phyloP scores from a whole-genome alignment of 2,329 filamentous ascomycete species.

The Simplicillium aogashimaense region DNA sequence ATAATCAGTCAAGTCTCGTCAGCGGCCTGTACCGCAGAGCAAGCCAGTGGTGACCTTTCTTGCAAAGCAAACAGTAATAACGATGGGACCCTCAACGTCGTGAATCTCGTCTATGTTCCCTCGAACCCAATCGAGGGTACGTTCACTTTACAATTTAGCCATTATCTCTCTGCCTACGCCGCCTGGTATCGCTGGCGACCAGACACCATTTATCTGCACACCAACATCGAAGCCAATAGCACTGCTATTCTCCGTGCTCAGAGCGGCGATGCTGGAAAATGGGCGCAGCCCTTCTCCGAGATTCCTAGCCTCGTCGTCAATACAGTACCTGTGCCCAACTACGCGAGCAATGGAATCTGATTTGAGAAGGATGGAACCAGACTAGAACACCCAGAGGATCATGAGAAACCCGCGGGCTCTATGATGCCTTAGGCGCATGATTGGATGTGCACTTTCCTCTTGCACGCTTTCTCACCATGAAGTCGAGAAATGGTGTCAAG shows the following conservation, averaged over 20 bases:
- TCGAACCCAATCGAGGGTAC: constrained; percentile 4
- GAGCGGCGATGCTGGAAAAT: constrained; percentile 8
- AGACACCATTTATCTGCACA: constrained; percentile 14
- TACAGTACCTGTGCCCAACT: constrained; percentile 4
- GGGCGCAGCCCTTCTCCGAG: constrained; percentile 12
- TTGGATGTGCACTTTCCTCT: constrained; percentile 7
- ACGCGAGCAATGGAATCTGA: constrained; percentile 6
- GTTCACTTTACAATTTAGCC: constrained; percentile 12
- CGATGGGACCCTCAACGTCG: constrained; percentile 12
- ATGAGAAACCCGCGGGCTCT: no score
- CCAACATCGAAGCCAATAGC: constrained; percentile 8
- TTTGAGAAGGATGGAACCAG: no score
- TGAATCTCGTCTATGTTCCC: constrained; percentile 14
- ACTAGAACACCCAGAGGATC: no score
- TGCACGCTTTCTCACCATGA: constrained; percentile 9
- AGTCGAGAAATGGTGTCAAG: neutral
- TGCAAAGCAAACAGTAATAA: neutral
- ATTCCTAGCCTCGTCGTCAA: constrained; percentile 7
- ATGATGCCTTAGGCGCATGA: constrained; percentile 4
- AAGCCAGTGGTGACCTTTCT: no score
- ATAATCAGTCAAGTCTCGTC: no score
- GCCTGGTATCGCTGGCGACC: constrained; percentile 10
- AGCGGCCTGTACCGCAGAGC: no score
- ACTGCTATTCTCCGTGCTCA: constrained; percentile 2
- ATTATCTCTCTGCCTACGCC: constrained; percentile 14